Evolutionary conservation across 371 early-diverging fungal genomes (phyloP).

Genomic region (Mortierella sp.): DNA sequence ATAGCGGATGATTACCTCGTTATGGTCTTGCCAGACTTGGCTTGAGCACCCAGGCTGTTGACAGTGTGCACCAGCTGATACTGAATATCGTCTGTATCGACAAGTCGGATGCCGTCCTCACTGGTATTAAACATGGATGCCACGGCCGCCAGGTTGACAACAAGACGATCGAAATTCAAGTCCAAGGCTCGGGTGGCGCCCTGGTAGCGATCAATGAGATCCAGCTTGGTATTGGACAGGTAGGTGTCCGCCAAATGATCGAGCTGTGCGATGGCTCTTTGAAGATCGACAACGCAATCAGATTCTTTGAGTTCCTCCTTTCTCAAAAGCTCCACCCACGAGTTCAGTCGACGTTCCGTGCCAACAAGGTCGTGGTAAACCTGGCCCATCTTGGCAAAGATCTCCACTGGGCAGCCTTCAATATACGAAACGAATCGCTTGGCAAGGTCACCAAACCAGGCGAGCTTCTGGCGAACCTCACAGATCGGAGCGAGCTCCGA

Average conservation of each 20-base stretch:
- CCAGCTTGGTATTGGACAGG: constrained; percentile 55
- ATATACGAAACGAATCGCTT: constrained; percentile 77
- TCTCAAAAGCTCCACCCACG: constrained; percentile 76
- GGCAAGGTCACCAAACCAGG: constrained; percentile 75
- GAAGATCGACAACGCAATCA: constrained; percentile 70
- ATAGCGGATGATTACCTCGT: too few species aligned
- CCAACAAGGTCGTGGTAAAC: constrained; percentile 78
- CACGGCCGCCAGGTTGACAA: constrained; percentile 65
- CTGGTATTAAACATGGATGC: constrained; percentile 30
- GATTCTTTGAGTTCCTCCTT: constrained; percentile 77
- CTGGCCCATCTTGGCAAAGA: constrained; percentile 75
- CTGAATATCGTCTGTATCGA: constrained; percentile 65
- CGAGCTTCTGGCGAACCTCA: constrained; percentile 76
- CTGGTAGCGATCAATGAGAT: constrained; percentile 65
- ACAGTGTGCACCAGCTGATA: constrained; percentile 69
- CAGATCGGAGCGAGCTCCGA: constrained; percentile 66
- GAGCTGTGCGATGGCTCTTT: constrained; percentile 73
- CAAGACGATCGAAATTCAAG: constrained; percentile 73
- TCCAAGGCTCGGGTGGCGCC: constrained; percentile 67
- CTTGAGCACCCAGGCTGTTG: constrained; percentile 63
- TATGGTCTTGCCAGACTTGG: constrained; percentile 70
- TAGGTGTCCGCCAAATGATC: constrained; percentile 75
- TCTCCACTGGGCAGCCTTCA: constrained; percentile 72
- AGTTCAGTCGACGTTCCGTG: constrained; percentile 76
- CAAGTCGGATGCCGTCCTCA: constrained; percentile 45